Evolutionary conservation across 768 basidiomycete genomes (phyloP), one percentile per base, ranked within the genome.

Genomic region (Tylopilus subfusipes): DNA sequence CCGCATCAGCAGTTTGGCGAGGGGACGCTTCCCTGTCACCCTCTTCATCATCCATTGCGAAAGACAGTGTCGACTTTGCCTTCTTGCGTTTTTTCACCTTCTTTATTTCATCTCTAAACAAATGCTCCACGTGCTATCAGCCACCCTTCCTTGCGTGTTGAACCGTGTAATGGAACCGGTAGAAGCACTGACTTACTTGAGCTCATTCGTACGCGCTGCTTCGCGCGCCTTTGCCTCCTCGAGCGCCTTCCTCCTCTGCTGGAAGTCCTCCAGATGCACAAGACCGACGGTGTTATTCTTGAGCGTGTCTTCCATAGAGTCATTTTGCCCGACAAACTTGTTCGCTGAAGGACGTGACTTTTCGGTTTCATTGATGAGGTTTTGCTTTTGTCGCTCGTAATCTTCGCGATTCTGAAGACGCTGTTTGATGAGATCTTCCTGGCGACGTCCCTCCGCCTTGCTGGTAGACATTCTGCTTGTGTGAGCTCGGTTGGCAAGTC

Each of bases 11-110:
- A 22, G 67, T 63, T 45, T 78, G 78, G 33, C 70, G 67, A 34
- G 73, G 70, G 25, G 73, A 73, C n/a, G 64, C 63, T 13, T 72
- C 68, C 5, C 67, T 76, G 8, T 76, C 79, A 1, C 62, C 82
- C 22, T 81, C 89, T 22, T 82, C 89, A 42, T 93, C 95, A 59
- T 94, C 93, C 69, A 90, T 75, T 13, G 84, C 93, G 63, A 98
- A 98, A 0, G 95, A 98, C 16, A 98, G 75, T 18, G 88, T 98
- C 19, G 88, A 81, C 71, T 94, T 96, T 46, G 82, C 74, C 73
- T 96, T 96, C 79, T 96, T 97, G 66, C 90, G 83, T 73, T 98
- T 98, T 82, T 93, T 98, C 61, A 80, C 73, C 71, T 86, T 92
- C 75, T 78, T 94, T 74, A 82, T 81, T 72, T 87, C 88, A 63